phyloP scores from a whole-genome alignment of 345 rosid species.

The Euclidium syriacum region DNA sequence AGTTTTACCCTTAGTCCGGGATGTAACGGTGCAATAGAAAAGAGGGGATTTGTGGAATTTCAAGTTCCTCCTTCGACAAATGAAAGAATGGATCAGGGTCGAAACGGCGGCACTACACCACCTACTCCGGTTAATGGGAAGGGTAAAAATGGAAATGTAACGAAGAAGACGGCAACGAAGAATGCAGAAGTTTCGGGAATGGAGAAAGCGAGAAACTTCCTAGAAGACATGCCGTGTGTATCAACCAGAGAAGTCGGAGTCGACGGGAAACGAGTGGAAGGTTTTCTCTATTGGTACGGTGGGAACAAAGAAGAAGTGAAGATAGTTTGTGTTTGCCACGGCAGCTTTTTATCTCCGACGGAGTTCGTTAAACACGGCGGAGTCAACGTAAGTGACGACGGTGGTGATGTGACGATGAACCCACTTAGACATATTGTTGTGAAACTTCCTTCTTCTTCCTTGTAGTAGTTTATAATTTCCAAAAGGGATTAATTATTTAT shows the following conservation, averaged over 20 bases:
- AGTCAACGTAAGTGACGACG: neutral
- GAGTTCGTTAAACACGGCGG: constrained; percentile 51
- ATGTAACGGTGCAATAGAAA: neutral
- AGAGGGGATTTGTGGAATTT: neutral
- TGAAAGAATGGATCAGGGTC: too few relatives aligned
- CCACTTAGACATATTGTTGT: constrained; percentile 80
- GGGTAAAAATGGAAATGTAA: neutral
- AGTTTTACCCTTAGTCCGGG: neutral
- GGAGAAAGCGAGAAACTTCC: constrained; percentile 37
- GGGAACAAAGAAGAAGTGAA: constrained; percentile 30
- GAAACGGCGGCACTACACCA: too few relatives aligned
- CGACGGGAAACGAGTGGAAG: constrained; percentile 39
- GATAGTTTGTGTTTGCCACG: constrained; percentile 58
- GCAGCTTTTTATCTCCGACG: constrained; percentile 39
- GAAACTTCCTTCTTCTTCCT: constrained; percentile 31
- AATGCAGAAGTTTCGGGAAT: constrained; percentile 26
- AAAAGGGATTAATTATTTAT: neutral
- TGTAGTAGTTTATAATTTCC: constrained; percentile 23
- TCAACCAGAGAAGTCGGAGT: constrained; percentile 45
- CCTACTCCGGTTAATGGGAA: neutral
- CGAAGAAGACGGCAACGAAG: neutral
- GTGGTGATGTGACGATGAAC: constrained; percentile 43
- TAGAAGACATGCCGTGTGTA: constrained; percentile 54
- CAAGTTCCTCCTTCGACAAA: neutral
- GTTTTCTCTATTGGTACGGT: constrained; percentile 40